Percentiles rank a stretch among this genome's conserved stretches.
phyloP scores from a whole-genome alignment of 768 basidiomycete species.

The Auricularia sp. region DNA sequence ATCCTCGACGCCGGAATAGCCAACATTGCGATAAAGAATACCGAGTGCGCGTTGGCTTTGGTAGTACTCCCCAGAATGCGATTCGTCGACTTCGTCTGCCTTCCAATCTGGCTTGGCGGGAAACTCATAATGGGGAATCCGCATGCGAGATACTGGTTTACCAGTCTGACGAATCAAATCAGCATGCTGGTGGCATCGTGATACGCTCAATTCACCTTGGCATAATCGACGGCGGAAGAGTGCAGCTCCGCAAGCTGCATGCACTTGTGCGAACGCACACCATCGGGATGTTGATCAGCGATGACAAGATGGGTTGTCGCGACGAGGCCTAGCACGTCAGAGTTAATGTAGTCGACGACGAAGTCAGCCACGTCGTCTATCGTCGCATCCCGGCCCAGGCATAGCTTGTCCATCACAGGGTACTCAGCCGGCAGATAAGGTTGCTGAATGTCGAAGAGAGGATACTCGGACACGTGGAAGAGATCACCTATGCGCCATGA shows the following conservation, averaged over 20 bases:
- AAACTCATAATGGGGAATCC: slow-evolving; percentile 38
- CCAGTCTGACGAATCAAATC: not conserved
- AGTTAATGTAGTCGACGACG: slow-evolving; percentile 74
- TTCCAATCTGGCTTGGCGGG: slow-evolving; percentile 75
- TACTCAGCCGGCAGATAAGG: slow-evolving; percentile 39
- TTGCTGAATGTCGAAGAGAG: slow-evolving; percentile 37
- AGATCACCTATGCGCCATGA: slow-evolving; percentile 37
- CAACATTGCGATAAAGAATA: slow-evolving; percentile 53
- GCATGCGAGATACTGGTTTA: slow-evolving; percentile 38
- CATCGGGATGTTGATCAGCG: slow-evolving; percentile 32
- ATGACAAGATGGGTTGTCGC: slow-evolving; percentile 51
- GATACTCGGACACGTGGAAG: slow-evolving; percentile 51
- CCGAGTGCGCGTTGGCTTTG: slow-evolving; percentile 62
- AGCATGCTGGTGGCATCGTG: not conserved
- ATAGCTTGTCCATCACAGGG: slow-evolving; percentile 12
- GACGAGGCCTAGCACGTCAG: slow-evolving; percentile 59
- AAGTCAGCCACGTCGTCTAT: slow-evolving; percentile 72
- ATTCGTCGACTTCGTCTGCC: slow-evolving; percentile 36
- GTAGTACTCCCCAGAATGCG: slow-evolving; percentile 44
- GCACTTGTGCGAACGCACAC: slow-evolving; percentile 51
- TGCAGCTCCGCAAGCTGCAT: slow-evolving; percentile 49
- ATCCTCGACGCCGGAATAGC: slow-evolving; percentile 26
- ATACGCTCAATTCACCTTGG: slow-evolving; percentile 51
- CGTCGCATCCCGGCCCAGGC: slow-evolving; percentile 31
- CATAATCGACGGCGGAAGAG: slow-evolving; percentile 65